phyloP scores from a whole-genome alignment of 2,329 filamentous ascomycete genomes.

The Penicillium sp. region DNA sequence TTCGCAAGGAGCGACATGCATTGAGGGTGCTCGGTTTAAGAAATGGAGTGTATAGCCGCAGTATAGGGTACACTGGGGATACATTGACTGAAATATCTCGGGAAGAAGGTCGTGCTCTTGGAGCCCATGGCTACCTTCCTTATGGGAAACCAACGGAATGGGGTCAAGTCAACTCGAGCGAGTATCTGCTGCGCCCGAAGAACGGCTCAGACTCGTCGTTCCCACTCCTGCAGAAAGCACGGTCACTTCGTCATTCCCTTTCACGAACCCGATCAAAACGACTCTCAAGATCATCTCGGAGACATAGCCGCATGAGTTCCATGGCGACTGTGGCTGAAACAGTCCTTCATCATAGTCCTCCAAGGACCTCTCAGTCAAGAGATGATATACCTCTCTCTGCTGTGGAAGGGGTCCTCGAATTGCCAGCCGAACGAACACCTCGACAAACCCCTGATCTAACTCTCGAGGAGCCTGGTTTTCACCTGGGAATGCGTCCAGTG shows the following conservation, averaged over 20 bases:
- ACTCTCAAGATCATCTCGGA: constrained; percentile 28
- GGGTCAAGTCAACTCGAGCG: constrained; percentile 34
- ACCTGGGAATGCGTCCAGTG: constrained; percentile 28
- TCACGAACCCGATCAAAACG: constrained; percentile 36
- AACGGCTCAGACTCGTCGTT: constrained; percentile 23
- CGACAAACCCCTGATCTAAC: constrained; percentile 37
- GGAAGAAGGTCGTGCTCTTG: constrained; percentile 32
- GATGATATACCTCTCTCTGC: constrained; percentile 35
- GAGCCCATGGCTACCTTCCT: constrained; percentile 35
- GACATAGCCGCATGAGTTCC: constrained; percentile 29
- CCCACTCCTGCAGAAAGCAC: constrained; percentile 27
- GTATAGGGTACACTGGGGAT: constrained; percentile 24
- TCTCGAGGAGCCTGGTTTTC: constrained; percentile 20
- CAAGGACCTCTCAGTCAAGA: constrained; percentile 21
- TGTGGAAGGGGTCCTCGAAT: constrained; percentile 34
- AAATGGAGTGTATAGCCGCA: constrained; percentile 20
- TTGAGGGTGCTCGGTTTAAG: constrained; percentile 25
- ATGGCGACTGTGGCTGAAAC: constrained; percentile 34
- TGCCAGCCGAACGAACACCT: constrained; percentile 39
- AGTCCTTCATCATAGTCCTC: constrained; percentile 19
- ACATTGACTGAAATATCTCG: constrained; percentile 33
- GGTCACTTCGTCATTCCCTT: constrained; percentile 35
- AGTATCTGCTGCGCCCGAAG: constrained; percentile 26
- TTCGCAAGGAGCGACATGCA: constrained; percentile 34
- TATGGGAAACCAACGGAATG: constrained; percentile 38